Evolutionary conservation across 352 stramenopile species (phyloP).

Genomic region (Phytopythium kandeliae): DNA sequence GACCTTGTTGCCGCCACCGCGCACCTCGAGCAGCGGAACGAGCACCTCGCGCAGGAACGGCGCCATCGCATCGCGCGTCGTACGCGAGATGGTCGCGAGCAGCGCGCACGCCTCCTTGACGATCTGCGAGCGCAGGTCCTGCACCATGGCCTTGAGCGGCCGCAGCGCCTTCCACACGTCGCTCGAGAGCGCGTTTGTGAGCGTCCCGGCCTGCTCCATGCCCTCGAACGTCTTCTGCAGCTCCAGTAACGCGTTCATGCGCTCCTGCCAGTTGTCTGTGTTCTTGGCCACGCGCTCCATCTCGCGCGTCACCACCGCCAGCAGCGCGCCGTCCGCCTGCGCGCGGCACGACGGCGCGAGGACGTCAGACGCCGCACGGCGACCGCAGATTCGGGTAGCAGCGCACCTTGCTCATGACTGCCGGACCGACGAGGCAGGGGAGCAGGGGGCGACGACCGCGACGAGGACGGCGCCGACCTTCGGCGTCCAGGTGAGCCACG

Average conservation of each 20-base stretch:
- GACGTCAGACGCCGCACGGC: too few relatives aligned
- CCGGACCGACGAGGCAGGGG: too few relatives aligned
- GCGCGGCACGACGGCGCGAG: too few relatives aligned
- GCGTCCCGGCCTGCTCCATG: conserved; percentile 28
- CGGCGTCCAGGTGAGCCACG: too few relatives aligned
- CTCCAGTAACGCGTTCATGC: conserved; percentile 48
- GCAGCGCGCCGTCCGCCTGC: conserved; percentile 23
- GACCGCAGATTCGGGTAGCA: too few relatives aligned
- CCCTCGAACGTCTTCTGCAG: conserved; percentile 67
- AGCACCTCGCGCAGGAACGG: conserved; percentile 71
- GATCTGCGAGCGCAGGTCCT: conserved; percentile 81
- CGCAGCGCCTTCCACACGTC: conserved; percentile 73
- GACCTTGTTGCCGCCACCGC: conserved; percentile 79
- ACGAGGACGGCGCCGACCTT: too few relatives aligned
- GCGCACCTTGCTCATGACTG: too few relatives aligned
- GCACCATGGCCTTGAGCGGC: conserved; percentile 64
- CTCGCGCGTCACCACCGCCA: conserved; percentile 36
- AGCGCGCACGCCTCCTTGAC: conserved; percentile 77
- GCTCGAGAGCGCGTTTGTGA: conserved; percentile 28
- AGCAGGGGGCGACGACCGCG: too few relatives aligned
- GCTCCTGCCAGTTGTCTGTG: conserved; percentile 80
- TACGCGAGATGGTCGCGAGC: conserved; percentile 50
- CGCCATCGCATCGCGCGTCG: conserved; percentile 75
- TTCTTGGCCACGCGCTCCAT: conserved; percentile 79
- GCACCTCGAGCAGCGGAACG: conserved; percentile 69